Evolutionary conservation across 1,139 yeast genomes (phyloP), one percentile per base, ranked within the genome.

Genomic region (Diutina mesorugosa): DNA sequence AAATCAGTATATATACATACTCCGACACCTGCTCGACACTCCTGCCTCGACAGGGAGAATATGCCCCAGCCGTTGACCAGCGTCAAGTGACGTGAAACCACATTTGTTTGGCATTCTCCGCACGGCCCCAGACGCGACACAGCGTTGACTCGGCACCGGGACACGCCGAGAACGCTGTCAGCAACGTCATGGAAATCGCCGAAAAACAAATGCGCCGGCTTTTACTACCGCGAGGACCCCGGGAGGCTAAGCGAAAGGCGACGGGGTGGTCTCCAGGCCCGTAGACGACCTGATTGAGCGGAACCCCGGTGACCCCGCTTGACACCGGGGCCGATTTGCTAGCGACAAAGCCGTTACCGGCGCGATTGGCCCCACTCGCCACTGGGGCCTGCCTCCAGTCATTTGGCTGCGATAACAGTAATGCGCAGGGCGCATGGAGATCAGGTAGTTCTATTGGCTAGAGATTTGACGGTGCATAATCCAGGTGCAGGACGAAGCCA

Each of bases 381-480:
- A 35, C 41, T n/a, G 41, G 41, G n/a, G 12, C 26, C 41, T 35
- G 41, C 41, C 41, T 35, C 41, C 41, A 35, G 41, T 50, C 53
- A 50, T 50, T 50, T 50, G 53, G 21, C 45, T 32, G 53, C 35
- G 53, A 50, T 50, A 50, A 50, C 41, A 28, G 53, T 50, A 21
- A 28, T 18, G n/a, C 32, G 45, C 41, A 32, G 12, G 21, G 53
- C 32, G 53, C 53, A 18, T 29, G 21, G 41, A 55, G 45, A 45
- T 30, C 26, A 45, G 30, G 51, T 46, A 29, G 16, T 14, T 51
- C 45, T 50, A 61, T 61, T 60, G 60, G 63, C 58, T 55, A 52
- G 59, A 60, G 62, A 61, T 61, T 50, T 18, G 41, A 18, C n/a
- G 18, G 41, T n/a, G 38, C 38, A 57, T 51, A 26, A 28, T 32